Base-by-base conservation (phyloP, 257 asterid genomes). In the Solanum stenotomum region DNA sequence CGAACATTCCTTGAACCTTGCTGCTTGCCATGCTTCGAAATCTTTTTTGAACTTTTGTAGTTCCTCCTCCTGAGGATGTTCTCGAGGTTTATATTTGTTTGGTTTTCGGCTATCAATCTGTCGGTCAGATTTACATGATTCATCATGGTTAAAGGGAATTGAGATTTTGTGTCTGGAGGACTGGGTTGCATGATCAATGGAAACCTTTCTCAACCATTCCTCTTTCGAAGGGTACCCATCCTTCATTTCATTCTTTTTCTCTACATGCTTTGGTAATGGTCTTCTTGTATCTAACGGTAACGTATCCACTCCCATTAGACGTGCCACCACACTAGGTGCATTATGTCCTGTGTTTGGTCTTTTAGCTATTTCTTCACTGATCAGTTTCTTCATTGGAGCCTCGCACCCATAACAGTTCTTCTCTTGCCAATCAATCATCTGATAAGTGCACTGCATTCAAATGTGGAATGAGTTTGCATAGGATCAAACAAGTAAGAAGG, bases 11-110 rank as follows among this genome's bases (percentile, higher is more conserved):
- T 91, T 91, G 68, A 96, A 92, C 70, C 99, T 92, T 79, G 93
- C 93, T 61, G 94, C 90, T 92, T 95, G 99, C 95, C 98, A 96
- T 88, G 98, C 98, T 92, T 93, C 99, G 79, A 97, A 97, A 68
- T 97, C 99, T 91, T 92, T 95, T 95, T 97, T 97, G 71, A 97
- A 97, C 93, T 94, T 97, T 91, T 95, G 98, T 34, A 97, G 92
- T 90, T 97, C 98, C 91, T 93, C 98, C 90, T 97, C 99, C 90
- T 97, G 99, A 89, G 99, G 99, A 88, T 97, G 99, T 90, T 95
- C 99, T 75, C 99, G 94, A 18, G 91, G 93, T 85, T 91, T 96
- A 65, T 94, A 94, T 93, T 90, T 97, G 87, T 89, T 89, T 89
- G 23, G 83, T 87, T 89, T 94, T 83, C 37, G 37, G 87, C 86